Base-by-base conservation (phyloP, 305 asterid genomes). In the Fraxinus albicans region DNA sequence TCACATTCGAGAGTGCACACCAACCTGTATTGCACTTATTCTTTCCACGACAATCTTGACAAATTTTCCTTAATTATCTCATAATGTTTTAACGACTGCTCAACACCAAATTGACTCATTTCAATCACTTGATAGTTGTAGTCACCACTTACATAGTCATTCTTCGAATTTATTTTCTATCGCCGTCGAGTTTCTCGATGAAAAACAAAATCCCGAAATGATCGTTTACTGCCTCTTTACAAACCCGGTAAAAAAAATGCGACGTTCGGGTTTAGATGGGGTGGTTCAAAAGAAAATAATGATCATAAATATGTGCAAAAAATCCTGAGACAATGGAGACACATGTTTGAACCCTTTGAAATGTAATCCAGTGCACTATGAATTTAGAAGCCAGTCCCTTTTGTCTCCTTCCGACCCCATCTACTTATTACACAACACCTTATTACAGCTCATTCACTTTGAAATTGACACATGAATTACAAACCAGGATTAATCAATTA, bases 361-460 rank as follows among this genome's bases (percentile, higher is more conserved):
- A 77, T 77, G 73, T 36, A 76, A 84, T 78, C 80, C 34, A 83
- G 84, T 84, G 76, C 73, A 79, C 72, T 33, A 74, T 17, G 90
- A 86, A 88, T 86, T 86, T 84, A 83, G 84, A 83, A 67, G 70
- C 79, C 85, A 85, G 76, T 73, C 36, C 83, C 58, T 81, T 27
- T 8, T 85, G 89, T 86, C 88, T 88, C 81, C 78, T 76, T 82
- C 19, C 79, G 91, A 86, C 88, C 89, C 88, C 88, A 83, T 88
- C 12, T 77, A 8, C 42, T 78, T 80, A 81, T 76, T 77, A 50
- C 88, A 83, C 69, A 58, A 58, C 69, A 44, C 76, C 83, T 65
- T 83, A 80, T 84, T 74, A 31, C 73, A 67, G 73, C 73, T 67
- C 36, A 67, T 36, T 25, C 73, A 9, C 6, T 63, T 58, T 27